phyloP scores from a whole-genome alignment of 2,329 filamentous ascomycete species.

The Tympanopsis confertula region DNA sequence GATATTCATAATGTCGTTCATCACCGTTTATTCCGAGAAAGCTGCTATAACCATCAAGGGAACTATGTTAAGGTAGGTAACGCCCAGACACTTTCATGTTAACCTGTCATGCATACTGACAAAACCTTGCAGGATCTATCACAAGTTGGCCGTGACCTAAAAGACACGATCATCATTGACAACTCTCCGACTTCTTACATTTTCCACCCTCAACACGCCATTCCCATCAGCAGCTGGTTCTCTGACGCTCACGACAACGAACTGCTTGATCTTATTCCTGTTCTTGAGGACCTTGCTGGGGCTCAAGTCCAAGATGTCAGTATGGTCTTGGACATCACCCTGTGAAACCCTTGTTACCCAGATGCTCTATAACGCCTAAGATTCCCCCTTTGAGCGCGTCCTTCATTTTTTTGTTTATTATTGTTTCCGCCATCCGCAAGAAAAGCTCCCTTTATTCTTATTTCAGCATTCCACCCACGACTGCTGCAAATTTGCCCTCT shows the following conservation, averaged over 20 bases:
- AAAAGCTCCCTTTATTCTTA: no score
- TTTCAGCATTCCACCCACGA: no score
- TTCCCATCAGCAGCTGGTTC: slow-evolving; percentile 99
- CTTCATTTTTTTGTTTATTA: no score
- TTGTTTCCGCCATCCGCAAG: no score
- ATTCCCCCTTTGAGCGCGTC: no score
- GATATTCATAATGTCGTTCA: slow-evolving; percentile 97
- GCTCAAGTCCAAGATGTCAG: slow-evolving; percentile 88
- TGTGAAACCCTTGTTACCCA: no score
- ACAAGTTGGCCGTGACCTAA: slow-evolving; percentile 86
- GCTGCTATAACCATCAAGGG: slow-evolving; percentile 97
- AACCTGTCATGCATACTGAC: no score
- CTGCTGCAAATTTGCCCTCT: no score
- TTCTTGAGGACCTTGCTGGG: slow-evolving; percentile 90
- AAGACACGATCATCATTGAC: slow-evolving; percentile 98
- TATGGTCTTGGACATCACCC: slow-evolving; percentile 85
- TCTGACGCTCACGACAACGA: slow-evolving; percentile 99
- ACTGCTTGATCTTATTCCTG: slow-evolving; percentile 89
- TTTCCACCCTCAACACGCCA: slow-evolving; percentile 96
- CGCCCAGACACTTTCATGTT: no score
- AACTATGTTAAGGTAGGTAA: slow-evolving; percentile 87
- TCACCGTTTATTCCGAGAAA: slow-evolving; percentile 91
- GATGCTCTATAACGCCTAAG: no score
- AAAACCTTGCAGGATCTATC: slow-evolving; percentile 66
- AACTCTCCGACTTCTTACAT: slow-evolving; percentile 99